Conservation (phyloP, 805 yeast species). For the Saturnispora sanitii region DNA sequence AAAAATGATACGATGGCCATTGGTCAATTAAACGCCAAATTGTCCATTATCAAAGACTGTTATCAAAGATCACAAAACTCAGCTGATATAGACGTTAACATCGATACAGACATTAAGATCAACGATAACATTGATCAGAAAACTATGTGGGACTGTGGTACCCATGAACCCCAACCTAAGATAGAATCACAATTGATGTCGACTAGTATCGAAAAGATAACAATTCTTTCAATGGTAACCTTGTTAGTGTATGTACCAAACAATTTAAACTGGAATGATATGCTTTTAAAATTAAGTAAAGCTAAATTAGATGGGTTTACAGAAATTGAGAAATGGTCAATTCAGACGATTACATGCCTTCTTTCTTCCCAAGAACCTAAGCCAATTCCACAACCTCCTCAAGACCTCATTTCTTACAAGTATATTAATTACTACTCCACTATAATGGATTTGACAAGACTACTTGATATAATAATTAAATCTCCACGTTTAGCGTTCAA, state of each 20-base stretch:
- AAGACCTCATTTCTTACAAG: constrained; percentile 13
- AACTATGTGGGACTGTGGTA: constrained; percentile 44
- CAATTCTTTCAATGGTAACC: constrained; percentile 31
- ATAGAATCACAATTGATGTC: constrained; percentile 18
- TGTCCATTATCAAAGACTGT: constrained; percentile 11
- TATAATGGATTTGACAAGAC: constrained; percentile 17
- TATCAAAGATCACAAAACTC: constrained; percentile 5
- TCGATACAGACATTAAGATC: constrained; percentile 25
- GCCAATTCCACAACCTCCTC: constrained; percentile 7
- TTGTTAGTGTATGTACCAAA: constrained; percentile 29
- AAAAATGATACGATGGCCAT: constrained; percentile 16
- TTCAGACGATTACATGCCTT: constrained; percentile 13
- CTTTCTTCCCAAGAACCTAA: constrained; percentile 5
- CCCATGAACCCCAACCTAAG: constrained; percentile 22
- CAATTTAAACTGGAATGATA: constrained; percentile 21
- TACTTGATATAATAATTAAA: constrained; percentile 12
- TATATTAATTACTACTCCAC: constrained; percentile 19
- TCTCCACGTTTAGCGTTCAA: background rate
- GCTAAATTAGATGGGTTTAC: constrained; percentile 20
- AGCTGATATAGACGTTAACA: background rate
- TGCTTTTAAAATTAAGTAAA: constrained; percentile 10
- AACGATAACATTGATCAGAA: constrained; percentile 54
- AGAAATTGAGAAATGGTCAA: constrained; percentile 30
- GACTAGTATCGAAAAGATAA: constrained; percentile 23
- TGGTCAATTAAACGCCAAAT: constrained; percentile 7